phyloP scores from a whole-genome alignment of 495 filamentous ascomycete species.

The Glutinoglossum americanum region DNA sequence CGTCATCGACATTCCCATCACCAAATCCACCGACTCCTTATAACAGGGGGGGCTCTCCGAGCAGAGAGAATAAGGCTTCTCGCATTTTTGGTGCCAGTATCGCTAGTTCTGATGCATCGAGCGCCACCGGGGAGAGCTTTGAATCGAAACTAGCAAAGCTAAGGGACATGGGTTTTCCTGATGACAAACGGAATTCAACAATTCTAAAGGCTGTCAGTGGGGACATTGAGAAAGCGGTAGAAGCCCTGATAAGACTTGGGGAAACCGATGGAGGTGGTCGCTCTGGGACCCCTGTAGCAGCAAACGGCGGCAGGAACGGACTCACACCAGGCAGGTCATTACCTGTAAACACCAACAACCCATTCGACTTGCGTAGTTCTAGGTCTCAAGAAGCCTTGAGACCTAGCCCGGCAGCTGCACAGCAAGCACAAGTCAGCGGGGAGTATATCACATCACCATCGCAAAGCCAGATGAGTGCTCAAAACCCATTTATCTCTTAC shows the following conservation, averaged over 20 bases:
- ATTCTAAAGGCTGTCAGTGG: constrained; percentile 63
- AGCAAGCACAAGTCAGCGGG: neutral
- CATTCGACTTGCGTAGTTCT: neutral
- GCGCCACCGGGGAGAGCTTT: constrained; percentile 29
- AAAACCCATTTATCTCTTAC: constrained; percentile 1
- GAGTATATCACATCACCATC: neutral
- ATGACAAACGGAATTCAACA: constrained; percentile 58
- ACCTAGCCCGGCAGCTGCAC: neutral
- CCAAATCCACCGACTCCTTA: neutral
- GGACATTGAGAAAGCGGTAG: constrained; percentile 64
- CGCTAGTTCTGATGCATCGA: constrained; percentile 14
- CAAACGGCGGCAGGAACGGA: constrained; percentile 18
- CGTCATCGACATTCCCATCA: constrained; percentile 44
- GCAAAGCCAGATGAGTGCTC: neutral
- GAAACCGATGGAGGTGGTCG: constrained; percentile 29
- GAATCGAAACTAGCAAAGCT: constrained; percentile 54
- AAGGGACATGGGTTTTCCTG: constrained; percentile 79
- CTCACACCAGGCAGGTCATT: constrained; percentile 6
- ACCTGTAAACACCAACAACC: neutral
- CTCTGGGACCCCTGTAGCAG: constrained; percentile 15
- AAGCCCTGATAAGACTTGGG: constrained; percentile 59
- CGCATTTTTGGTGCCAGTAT: constrained; percentile 47
- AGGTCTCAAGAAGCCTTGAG: neutral
- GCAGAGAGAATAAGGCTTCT: constrained; percentile 30
- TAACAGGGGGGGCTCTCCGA: neutral